Conservation (phyloP, 768 basidiomycete species). For the Tephrocybe sp. region DNA sequence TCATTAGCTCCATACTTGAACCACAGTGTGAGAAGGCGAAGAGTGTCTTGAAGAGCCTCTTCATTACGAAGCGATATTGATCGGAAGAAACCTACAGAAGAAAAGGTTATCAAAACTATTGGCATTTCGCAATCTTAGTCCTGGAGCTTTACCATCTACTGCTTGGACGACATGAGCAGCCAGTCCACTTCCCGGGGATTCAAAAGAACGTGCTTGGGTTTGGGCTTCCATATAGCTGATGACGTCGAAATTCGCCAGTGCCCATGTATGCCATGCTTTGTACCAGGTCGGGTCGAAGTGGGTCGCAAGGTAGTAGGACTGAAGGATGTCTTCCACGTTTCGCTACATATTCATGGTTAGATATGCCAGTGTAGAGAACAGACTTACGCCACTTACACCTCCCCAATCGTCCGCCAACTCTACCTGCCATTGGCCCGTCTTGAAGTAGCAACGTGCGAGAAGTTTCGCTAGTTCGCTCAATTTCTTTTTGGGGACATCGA, state of each 20-base stretch:
- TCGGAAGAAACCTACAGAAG: slow-evolving; percentile 79
- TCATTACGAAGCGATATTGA: slow-evolving; percentile 89
- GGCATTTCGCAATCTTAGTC: background rate
- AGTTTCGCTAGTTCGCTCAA: slow-evolving; percentile 72
- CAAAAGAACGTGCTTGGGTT: slow-evolving; percentile 50
- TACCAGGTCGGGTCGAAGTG: slow-evolving; percentile 96
- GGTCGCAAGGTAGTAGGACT: slow-evolving; percentile 84
- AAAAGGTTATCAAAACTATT: slow-evolving; percentile 4
- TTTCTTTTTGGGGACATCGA: slow-evolving; percentile 57
- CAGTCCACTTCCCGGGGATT: slow-evolving; percentile 62
- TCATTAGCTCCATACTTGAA: slow-evolving; percentile 94
- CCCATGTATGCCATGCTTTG: slow-evolving; percentile 99
- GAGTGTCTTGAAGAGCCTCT: slow-evolving; percentile 91
- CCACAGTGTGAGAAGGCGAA: slow-evolving; percentile 93
- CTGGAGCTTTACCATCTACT: slow-evolving; percentile 65
- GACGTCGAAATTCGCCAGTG: slow-evolving; percentile 94
- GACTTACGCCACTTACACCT: slow-evolving; percentile 49
- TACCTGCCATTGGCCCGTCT: slow-evolving; percentile 93
- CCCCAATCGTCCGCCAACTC: slow-evolving; percentile 80
- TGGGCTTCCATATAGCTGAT: slow-evolving; percentile 78
- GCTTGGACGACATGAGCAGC: slow-evolving; percentile 88
- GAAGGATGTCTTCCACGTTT: slow-evolving; percentile 79
- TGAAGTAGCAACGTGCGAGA: slow-evolving; percentile 96
- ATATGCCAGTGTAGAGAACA: background rate
- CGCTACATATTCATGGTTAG: slow-evolving; percentile 45